Percentiles rank a stretch among this genome's conserved stretches.
These are phyloP conservation scores for Kwoniella mangroviensis DNA, from an alignment of 768 basidiomycete genomes.

Conservation along the genomic window DNA sequence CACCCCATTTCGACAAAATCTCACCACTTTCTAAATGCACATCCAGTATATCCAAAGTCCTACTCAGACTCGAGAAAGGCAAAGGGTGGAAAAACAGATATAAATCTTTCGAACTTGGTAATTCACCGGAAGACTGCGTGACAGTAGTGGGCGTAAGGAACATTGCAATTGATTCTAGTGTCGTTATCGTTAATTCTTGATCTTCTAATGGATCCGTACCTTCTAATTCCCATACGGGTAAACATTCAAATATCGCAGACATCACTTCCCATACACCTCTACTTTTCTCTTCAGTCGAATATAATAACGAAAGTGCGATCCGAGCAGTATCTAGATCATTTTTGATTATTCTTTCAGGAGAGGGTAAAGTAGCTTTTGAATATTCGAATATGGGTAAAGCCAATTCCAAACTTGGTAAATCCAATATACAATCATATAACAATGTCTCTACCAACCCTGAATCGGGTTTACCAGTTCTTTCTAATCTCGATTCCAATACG, in stretches of 20 bases:
- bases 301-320: constrained; percentile 83
- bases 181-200: constrained; percentile 78
- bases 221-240: constrained; percentile 80
- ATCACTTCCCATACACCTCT: constrained; percentile 72
- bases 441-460: constrained; percentile 68
- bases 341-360: constrained; percentile 72
- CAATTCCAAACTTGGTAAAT: constrained; percentile 67
- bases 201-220: constrained; percentile 63
- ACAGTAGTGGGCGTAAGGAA: constrained; percentile 77
- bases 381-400: constrained; percentile 80
- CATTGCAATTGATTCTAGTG: constrained; percentile 75
- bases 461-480: constrained; percentile 76
- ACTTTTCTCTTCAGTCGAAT: constrained; percentile 71
- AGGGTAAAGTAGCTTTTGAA: constrained; percentile 84
- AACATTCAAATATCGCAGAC: constrained; percentile 92
- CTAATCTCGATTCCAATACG: constrained; percentile 84
- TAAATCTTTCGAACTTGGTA: constrained; percentile 68
- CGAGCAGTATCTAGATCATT: constrained; percentile 83
- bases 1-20: constrained; percentile 84
- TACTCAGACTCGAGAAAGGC: constrained; percentile 73
- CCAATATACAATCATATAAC: constrained; percentile 74
- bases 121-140: constrained; percentile 59
- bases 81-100: constrained; percentile 81
- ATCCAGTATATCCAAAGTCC: constrained; percentile 86
- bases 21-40: constrained; percentile 93